Conservation (phyloP, 176 grass and related monocot species). For the Puccinellia tenuiflora region DNA sequence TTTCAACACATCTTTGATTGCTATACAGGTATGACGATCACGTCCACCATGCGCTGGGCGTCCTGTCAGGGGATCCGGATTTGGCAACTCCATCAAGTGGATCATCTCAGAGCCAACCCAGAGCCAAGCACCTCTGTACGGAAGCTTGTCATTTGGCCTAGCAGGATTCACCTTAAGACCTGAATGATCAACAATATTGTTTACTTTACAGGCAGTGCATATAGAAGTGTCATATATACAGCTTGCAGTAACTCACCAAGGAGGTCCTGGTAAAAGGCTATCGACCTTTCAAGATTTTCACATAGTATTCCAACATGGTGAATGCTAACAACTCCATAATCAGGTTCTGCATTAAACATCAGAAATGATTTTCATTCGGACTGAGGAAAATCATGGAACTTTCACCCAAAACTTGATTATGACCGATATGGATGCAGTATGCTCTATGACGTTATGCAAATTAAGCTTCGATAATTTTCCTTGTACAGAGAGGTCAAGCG, state of each 20-base stretch:
- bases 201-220: conserved; percentile 7
- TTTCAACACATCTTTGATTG: conserved; percentile 79
- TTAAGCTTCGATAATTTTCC: neutral
- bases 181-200: conserved; percentile 33
- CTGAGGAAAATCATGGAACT: neutral
- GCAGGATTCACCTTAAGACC: conserved; percentile 87
- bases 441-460: neutral
- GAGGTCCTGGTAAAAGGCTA: conserved; percentile 86
- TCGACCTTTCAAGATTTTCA: conserved; percentile 87
- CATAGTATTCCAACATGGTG: conserved; percentile 96
- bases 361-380: conserved; percentile 4
- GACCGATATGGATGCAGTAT: neutral
- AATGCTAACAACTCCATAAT: conserved; percentile 87
- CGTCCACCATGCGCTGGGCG: conserved; percentile 91
- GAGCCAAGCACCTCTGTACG: conserved; percentile 90
- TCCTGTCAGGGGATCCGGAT: conserved; percentile 86
- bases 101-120: conserved; percentile 92
- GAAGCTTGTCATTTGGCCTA: conserved; percentile 82
- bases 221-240: neutral
- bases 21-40: conserved; percentile 90
- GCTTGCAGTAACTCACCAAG: conserved; percentile 46
- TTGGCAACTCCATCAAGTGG: conserved; percentile 83
- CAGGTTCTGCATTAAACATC: conserved; percentile 38
- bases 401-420: neutral
- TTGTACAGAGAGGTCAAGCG: neutral